A percentile compares a stretch with the other conserved stretches of the same genome.
Conservation (phyloP, 1,284 basidiomycete species). For the Sutorius eximius region DNA sequence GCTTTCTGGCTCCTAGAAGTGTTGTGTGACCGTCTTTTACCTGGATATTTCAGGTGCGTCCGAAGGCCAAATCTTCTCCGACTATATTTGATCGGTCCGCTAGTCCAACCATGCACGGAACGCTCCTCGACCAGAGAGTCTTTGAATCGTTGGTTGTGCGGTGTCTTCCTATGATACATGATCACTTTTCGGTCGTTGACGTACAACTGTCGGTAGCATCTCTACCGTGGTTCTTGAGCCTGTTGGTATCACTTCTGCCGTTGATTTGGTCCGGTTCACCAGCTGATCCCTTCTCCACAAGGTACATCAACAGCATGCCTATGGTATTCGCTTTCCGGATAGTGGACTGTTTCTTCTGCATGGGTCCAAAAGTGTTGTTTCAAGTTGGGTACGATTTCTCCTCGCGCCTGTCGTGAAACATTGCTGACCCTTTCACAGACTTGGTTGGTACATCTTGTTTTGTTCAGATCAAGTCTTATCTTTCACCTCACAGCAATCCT, state of each 20-base stretch:
- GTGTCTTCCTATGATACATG: constrained; percentile 89
- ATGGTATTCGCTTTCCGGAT: constrained; percentile 99
- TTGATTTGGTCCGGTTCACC: background rate
- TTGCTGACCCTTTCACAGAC: constrained; percentile 32
- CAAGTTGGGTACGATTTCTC: constrained; percentile 80
- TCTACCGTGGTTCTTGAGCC: constrained; percentile 95
- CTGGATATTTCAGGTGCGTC: constrained; percentile 92
- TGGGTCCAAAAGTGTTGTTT: constrained; percentile 98
- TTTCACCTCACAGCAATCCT: constrained; percentile 69
- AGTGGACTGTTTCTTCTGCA: constrained; percentile 98
- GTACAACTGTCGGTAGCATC: constrained; percentile 97
- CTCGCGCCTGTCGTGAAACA: background rate
- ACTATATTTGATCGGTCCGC: constrained; percentile 3
- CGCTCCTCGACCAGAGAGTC: constrained; percentile 94
- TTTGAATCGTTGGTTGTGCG: constrained; percentile 96
- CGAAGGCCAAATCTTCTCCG: background rate
- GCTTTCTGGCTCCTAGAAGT: constrained; percentile 98
- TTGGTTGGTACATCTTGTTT: constrained; percentile 39
- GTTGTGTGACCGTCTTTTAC: constrained; percentile 90
- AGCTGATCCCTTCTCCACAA: constrained; percentile 30
- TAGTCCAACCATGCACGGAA: constrained; percentile 98
- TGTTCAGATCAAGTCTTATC: constrained; percentile 8
- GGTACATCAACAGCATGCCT: constrained; percentile 98
- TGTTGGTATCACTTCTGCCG: constrained; percentile 50
- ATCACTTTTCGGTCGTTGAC: constrained; percentile 90